A percentile compares a stretch with the other conserved stretches of the same genome.
Conservation (phyloP, 148 eudicot genomes). For the Rhododendron mucronatum region DNA sequence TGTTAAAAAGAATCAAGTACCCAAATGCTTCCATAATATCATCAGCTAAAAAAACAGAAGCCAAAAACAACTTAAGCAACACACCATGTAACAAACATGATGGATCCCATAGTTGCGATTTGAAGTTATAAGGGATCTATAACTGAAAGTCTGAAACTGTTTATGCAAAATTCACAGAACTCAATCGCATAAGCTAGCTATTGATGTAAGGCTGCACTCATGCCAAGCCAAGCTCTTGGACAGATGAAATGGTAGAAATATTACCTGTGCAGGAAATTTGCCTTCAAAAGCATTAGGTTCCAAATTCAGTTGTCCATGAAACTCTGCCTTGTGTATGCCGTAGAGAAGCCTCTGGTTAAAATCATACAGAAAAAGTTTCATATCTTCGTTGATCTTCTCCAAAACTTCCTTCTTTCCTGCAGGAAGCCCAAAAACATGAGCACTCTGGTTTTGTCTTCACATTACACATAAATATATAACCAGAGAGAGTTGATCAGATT, state of each 20-base stretch:
- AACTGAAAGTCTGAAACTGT: background rate
- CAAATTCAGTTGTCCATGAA: conserved; percentile 33
- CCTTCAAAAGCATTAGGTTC: conserved; percentile 63
- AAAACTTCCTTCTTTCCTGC: conserved; percentile 27
- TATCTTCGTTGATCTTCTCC: conserved; percentile 37
- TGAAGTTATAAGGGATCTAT: too few species aligned
- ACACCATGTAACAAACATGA: background rate
- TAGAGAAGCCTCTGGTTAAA: conserved; percentile 47
- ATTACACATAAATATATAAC: conserved; percentile 57
- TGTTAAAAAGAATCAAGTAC: background rate
- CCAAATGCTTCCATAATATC: background rate
- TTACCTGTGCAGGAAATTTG: conserved; percentile 58
- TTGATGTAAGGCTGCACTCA: background rate
- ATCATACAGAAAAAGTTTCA: conserved; percentile 51
- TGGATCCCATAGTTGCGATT: too few species aligned
- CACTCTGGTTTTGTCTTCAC: conserved; percentile 45
- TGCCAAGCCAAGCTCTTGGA: background rate
- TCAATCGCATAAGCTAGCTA: background rate
- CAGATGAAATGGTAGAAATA: background rate
- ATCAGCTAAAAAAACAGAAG: background rate
- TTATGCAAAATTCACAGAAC: background rate
- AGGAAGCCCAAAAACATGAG: conserved; percentile 62
- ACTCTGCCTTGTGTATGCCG: conserved; percentile 44
- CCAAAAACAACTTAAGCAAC: background rate
- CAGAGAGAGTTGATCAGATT: conserved; percentile 10